These are phyloP conservation scores for Phialophora expanda DNA, from an alignment of 2,329 filamentous ascomycete genomes.

Conservation along the genomic window DNA sequence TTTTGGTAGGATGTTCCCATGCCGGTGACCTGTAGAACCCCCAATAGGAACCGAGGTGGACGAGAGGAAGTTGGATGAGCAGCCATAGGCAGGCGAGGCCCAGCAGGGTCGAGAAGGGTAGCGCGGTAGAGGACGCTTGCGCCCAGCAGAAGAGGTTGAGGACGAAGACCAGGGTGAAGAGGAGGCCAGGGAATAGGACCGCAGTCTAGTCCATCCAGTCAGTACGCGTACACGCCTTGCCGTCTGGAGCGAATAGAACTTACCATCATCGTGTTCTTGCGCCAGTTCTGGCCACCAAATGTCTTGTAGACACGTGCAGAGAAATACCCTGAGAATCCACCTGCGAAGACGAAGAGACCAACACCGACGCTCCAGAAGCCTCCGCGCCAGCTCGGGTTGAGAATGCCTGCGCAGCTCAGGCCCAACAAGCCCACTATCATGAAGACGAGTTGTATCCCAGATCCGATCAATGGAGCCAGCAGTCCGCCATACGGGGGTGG, in stretches of 20 bases:
- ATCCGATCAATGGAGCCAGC: constrained; percentile 80
- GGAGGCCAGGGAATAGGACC: constrained; percentile 75
- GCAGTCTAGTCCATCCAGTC: constrained; percentile 60
- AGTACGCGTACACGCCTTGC: constrained; percentile 7
- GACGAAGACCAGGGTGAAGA: constrained; percentile 76
- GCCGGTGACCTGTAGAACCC: constrained; percentile 70
- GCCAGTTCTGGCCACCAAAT: constrained; percentile 76
- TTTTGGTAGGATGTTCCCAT: constrained; percentile 84
- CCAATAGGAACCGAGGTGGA: constrained; percentile 79
- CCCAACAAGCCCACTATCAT: constrained; percentile 75
- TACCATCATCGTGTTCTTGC: constrained; percentile 72
- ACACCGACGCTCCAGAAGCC: constrained; percentile 85
- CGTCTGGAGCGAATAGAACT: constrained; percentile 33
- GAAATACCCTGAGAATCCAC: constrained; percentile 85
- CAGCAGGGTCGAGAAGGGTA: constrained; percentile 79
- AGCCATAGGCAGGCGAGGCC: constrained; percentile 79
- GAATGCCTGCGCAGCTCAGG: constrained; percentile 74
- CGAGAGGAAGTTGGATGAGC: constrained; percentile 81
- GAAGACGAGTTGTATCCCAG: constrained; percentile 83
- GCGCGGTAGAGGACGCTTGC: constrained; percentile 83
- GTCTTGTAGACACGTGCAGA: constrained; percentile 82
- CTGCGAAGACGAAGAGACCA: constrained; percentile 81
- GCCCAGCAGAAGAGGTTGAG: constrained; percentile 90
- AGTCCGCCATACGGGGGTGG: constrained; percentile 72
- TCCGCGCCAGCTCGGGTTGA: constrained; percentile 88